Evolutionary conservation across 495 filamentous ascomycete species (phyloP).

Genomic region (Opeltia flavorubescens): DNA sequence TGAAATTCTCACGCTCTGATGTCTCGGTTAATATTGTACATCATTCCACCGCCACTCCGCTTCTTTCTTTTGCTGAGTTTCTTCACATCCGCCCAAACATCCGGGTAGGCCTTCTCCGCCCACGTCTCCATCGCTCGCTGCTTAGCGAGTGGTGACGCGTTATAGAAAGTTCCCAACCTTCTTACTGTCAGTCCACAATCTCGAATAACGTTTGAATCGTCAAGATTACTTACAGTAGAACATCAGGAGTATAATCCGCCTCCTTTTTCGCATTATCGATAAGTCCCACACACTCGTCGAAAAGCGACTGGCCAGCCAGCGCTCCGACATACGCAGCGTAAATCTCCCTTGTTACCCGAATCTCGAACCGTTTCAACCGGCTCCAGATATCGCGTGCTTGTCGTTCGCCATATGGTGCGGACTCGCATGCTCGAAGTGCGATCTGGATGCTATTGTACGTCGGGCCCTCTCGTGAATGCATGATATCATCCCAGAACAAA

Average conservation of each 20-base stretch:
- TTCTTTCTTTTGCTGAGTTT: slow-evolving; percentile 13
- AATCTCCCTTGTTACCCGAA: slow-evolving; percentile 56
- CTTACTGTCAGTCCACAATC: slow-evolving; percentile 11
- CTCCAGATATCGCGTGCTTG: slow-evolving; percentile 61
- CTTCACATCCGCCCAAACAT: slow-evolving; percentile 50
- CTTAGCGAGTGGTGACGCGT: slow-evolving; percentile 44
- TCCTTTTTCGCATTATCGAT: slow-evolving; percentile 50
- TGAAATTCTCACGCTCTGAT: not conserved
- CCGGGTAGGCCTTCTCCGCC: slow-evolving; percentile 50
- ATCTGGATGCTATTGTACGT: slow-evolving; percentile 62
- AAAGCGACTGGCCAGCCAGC: slow-evolving; percentile 51
- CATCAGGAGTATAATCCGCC: slow-evolving; percentile 48
- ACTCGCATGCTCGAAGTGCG: slow-evolving; percentile 63
- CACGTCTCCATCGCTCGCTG: slow-evolving; percentile 57
- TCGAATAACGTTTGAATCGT: not conserved
- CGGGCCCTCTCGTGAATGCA: slow-evolving; percentile 64
- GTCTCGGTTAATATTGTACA: not conserved
- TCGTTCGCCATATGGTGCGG: slow-evolving; percentile 41
- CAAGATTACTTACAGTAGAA: slow-evolving; percentile 49
- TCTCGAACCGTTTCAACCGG: slow-evolving; percentile 57
- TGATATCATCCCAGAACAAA: slow-evolving; percentile 70
- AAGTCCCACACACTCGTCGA: slow-evolving; percentile 48
- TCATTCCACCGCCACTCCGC: not conserved
- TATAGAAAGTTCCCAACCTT: slow-evolving; percentile 59
- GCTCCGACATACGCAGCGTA: slow-evolving; percentile 63